Conservation (phyloP, 1,284 basidiomycete genomes). For the Farysia itapuensis region DNA sequence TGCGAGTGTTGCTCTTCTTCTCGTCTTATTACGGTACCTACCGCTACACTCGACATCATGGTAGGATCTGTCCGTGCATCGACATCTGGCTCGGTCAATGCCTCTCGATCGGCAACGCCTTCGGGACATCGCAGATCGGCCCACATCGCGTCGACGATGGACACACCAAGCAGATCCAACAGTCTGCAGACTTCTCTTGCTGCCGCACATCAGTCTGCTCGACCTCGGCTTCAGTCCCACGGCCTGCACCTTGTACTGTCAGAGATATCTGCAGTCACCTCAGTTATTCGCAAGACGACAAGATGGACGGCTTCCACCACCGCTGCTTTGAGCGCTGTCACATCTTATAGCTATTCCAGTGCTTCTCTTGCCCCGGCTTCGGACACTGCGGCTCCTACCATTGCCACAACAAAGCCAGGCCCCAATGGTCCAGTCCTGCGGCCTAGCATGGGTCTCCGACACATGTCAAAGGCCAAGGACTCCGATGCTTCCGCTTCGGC, state of each 20-base stretch:
- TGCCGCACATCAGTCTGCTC: constrained; percentile 1
- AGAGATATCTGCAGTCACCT: constrained; percentile 88
- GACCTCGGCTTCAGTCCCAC: constrained; percentile 13
- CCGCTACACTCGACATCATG: too few species aligned
- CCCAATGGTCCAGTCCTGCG: neutral
- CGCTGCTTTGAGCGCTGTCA: constrained; percentile 21
- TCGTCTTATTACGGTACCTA: too few species aligned
- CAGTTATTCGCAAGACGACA: constrained; percentile 80
- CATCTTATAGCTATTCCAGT: constrained; percentile 35
- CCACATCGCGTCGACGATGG: constrained; percentile 6
- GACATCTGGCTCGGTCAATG: constrained; percentile 4
- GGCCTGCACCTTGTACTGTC: constrained; percentile 74
- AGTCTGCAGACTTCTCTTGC: neutral
- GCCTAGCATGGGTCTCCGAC: neutral
- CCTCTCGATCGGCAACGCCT: constrained; percentile 15
- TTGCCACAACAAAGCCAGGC: neutral
- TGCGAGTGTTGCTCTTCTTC: too few species aligned
- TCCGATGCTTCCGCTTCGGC: constrained; percentile 2
- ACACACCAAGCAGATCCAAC: neutral
- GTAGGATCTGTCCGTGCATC: too few species aligned
- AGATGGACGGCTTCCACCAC: constrained; percentile 40
- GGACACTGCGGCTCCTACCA: neutral
- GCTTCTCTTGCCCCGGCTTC: constrained; percentile 1
- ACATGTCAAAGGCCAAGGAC: neutral
- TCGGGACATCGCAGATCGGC: constrained; percentile 25